These are phyloP conservation scores for Thalassiosira hispida DNA, from an alignment of 352 stramenopile genomes.

Conservation along the genomic window DNA sequence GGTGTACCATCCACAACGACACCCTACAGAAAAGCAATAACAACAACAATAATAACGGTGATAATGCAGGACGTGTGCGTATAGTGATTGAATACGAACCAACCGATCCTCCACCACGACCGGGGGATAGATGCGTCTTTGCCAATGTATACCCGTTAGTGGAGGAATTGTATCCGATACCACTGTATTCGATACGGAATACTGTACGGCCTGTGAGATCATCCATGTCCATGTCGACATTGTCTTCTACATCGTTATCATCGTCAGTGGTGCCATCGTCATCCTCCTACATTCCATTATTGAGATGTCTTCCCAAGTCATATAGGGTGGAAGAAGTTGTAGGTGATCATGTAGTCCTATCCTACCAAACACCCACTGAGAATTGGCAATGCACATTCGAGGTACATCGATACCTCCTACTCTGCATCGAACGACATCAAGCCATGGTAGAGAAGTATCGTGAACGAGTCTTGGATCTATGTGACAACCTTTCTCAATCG, in stretches of 20 bases:
- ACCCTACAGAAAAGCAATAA: conserved; percentile 24
- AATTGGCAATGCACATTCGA: conserved; percentile 72
- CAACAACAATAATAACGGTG: conserved; percentile 8
- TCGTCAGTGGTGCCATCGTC: not conserved
- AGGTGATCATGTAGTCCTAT: conserved; percentile 63
- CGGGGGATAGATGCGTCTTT: conserved; percentile 72
- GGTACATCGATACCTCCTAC: conserved; percentile 67
- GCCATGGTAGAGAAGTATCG: conserved; percentile 60
- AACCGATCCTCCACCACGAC: conserved; percentile 55
- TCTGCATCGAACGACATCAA: conserved; percentile 69
- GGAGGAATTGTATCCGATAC: conserved; percentile 65
- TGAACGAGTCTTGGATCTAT: conserved; percentile 64
- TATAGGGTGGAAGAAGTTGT: conserved; percentile 66
- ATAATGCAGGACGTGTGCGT: conserved; percentile 39
- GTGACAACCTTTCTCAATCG: conserved; percentile 70
- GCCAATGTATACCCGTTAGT: conserved; percentile 59
- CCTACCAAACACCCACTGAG: conserved; percentile 63
- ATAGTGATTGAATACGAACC: conserved; percentile 80
- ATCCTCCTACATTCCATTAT: not conserved
- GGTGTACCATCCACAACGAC: conserved; percentile 48
- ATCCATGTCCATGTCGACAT: conserved; percentile 10
- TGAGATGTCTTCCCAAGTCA: conserved; percentile 32
- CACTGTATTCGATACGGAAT: conserved; percentile 30
- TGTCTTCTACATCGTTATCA: conserved; percentile 1
- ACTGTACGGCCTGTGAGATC: not conserved